A percentile compares a stretch with the other conserved stretches of the same genome.
Evolutionary conservation across 164 flowering plant species (phyloP).

Genomic region (Hamamelis virginiana): DNA sequence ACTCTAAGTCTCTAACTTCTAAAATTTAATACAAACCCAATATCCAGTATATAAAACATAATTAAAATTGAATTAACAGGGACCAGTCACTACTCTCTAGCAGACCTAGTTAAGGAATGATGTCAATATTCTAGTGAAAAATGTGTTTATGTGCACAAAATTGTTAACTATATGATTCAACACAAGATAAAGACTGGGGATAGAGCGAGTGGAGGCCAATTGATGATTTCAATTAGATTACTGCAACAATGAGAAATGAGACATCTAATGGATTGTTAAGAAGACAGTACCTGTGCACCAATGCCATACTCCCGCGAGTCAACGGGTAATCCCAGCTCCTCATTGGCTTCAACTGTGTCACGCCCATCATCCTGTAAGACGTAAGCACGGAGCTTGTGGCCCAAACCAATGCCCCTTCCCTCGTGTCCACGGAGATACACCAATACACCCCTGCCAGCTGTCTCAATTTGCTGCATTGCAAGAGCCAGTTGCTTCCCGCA

Average conservation of each 20-base stretch:
- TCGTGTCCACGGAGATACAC: slow-evolving; percentile 96
- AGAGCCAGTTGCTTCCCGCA: slow-evolving; percentile 87
- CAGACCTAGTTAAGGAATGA: neutral
- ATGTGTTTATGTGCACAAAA: neutral
- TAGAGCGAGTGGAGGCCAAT: neutral
- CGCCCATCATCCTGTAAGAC: slow-evolving; percentile 89
- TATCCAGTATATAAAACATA: neutral
- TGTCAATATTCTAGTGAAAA: neutral
- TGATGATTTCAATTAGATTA: neutral
- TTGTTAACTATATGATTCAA: neutral
- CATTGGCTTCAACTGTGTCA: slow-evolving; percentile 97
- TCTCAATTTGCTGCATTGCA: slow-evolving; percentile 91
- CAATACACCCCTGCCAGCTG: slow-evolving; percentile 79
- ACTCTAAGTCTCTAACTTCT: too few relatives aligned
- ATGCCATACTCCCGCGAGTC: slow-evolving; percentile 98
- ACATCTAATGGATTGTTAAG: neutral
- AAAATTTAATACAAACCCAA: too few relatives aligned
- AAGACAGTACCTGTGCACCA: slow-evolving; percentile 83
- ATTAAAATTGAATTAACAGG: neutral
- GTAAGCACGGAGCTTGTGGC: slow-evolving; percentile 95
- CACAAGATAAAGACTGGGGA: too few relatives aligned
- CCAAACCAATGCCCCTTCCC: slow-evolving; percentile 96
- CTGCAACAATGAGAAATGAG: neutral
- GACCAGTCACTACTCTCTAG: neutral
- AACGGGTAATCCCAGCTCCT: slow-evolving; percentile 88